Evolutionary conservation across 163 green algal genomes (phyloP).

Genomic region (Coccomyxa subellipsoidea): DNA sequence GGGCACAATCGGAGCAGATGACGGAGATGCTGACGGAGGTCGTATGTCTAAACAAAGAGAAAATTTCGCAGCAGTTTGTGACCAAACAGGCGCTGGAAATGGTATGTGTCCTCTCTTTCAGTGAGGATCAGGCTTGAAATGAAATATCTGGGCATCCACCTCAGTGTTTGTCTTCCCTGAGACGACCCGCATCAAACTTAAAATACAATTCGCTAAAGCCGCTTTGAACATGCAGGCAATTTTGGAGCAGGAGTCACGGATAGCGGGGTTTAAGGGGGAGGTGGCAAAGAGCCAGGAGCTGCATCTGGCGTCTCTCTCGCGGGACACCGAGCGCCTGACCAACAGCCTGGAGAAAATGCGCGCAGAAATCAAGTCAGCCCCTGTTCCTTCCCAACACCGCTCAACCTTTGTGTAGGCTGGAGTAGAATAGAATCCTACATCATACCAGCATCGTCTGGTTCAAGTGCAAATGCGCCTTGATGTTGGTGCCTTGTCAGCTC

Average conservation of each 20-base stretch:
- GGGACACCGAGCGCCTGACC: conserved; percentile 86
- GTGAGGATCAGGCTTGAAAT: not conserved
- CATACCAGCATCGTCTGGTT: no score
- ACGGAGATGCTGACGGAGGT: conserved; percentile 70
- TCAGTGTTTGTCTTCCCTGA: no score
- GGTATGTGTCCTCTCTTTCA: conserved; percentile 34
- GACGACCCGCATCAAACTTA: no score
- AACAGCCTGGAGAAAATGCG: conserved; percentile 86
- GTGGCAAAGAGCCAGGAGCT: conserved; percentile 82
- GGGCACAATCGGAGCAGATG: conserved; percentile 69
- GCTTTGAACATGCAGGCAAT: conserved; percentile 49
- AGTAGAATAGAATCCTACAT: no score
- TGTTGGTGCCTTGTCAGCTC: no score
- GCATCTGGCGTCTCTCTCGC: conserved; percentile 65
- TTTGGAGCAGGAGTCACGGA: conserved; percentile 72
- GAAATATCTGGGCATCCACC: no score
- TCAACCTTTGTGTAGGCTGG: no score
- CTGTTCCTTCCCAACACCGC: not conserved
- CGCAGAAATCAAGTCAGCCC: conserved; percentile 67
- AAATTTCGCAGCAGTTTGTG: conserved; percentile 75
- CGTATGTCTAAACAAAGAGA: conserved; percentile 70
- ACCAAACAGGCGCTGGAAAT: conserved; percentile 76
- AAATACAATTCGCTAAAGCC: not conserved
- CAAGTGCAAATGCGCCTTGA: no score
- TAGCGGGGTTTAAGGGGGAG: conserved; percentile 82